Evolutionary conservation across 2,329 filamentous ascomycete genomes (phyloP).

Genomic region (Bipolaris gigantea): DNA sequence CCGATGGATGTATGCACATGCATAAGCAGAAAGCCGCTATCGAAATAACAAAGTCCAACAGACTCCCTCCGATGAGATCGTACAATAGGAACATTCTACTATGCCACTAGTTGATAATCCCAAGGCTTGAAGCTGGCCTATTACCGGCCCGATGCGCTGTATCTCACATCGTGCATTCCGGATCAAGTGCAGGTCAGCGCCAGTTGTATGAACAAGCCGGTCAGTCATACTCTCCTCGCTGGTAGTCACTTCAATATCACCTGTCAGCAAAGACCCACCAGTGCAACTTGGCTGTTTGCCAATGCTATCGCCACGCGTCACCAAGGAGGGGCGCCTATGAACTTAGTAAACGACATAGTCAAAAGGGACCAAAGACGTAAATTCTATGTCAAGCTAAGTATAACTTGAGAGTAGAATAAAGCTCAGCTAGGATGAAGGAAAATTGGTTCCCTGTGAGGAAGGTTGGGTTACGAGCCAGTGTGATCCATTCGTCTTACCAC

Average conservation of each 20-base stretch:
- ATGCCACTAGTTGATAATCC: background rate
- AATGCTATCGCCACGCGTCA: background rate
- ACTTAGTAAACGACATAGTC: background rate
- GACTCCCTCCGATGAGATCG: slow-evolving; percentile 1
- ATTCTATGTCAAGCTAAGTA: too few relatives aligned
- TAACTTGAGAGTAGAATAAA: background rate
- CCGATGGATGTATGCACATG: background rate
- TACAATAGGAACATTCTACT: background rate
- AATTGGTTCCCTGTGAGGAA: too few relatives aligned
- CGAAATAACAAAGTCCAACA: background rate
- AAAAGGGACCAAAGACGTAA: background rate
- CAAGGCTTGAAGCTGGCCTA: background rate
- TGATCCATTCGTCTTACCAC: too few relatives aligned
- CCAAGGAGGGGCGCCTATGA: background rate
- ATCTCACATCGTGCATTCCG: slow-evolving; percentile 7
- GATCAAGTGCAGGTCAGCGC: background rate
- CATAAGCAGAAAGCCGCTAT: background rate
- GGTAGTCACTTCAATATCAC: background rate
- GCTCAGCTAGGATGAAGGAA: background rate
- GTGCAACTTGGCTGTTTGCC: background rate
- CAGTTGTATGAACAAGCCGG: background rate
- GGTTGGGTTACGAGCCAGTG: too few relatives aligned
- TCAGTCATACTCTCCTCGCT: background rate
- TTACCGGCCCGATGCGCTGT: background rate
- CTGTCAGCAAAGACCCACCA: background rate